These are phyloP conservation scores for Tetrapyrgos nigripes DNA, from an alignment of 1,284 basidiomycete species.

Conservation along the genomic window DNA sequence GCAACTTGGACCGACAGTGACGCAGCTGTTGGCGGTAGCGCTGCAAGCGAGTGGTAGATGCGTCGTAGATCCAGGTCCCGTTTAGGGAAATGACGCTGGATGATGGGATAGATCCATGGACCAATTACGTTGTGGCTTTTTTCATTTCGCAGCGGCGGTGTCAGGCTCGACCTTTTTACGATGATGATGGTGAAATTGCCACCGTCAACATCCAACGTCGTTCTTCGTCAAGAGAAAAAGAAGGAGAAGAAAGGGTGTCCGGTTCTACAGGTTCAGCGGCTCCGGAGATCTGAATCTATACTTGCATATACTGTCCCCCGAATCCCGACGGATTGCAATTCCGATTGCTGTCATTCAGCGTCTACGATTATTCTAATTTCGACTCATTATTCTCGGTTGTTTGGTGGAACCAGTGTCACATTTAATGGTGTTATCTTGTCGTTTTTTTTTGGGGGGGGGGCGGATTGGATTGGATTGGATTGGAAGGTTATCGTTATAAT, in stretches of 20 bases:
- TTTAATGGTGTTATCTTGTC: too few species aligned
- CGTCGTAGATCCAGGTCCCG: neutral
- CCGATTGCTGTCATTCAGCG: neutral
- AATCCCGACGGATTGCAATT: neutral
- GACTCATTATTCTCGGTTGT: neutral
- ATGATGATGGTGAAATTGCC: neutral
- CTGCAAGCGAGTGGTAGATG: neutral
- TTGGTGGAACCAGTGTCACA: too few species aligned
- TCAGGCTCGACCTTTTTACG: neutral
- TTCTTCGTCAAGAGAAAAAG: too few species aligned
- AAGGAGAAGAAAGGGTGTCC: too few species aligned
- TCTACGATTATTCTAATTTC: neutral
- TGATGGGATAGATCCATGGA: too few species aligned
- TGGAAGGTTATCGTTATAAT: too few species aligned
- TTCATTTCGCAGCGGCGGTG: neutral
- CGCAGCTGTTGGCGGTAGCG: constrained; percentile 25
- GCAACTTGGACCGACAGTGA: constrained; percentile 40
- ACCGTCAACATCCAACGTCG: too few species aligned
- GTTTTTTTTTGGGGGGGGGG: too few species aligned
- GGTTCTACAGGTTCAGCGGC: neutral
- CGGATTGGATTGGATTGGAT: too few species aligned
- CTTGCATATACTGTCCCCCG: neutral
- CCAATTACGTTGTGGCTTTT: neutral
- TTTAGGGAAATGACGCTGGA: neutral
- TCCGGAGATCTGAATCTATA: neutral